Evolutionary conservation across 1,139 yeast species (phyloP), one percentile per base, ranked within the genome.

Genomic region (Protomyces inundatus): DNA sequence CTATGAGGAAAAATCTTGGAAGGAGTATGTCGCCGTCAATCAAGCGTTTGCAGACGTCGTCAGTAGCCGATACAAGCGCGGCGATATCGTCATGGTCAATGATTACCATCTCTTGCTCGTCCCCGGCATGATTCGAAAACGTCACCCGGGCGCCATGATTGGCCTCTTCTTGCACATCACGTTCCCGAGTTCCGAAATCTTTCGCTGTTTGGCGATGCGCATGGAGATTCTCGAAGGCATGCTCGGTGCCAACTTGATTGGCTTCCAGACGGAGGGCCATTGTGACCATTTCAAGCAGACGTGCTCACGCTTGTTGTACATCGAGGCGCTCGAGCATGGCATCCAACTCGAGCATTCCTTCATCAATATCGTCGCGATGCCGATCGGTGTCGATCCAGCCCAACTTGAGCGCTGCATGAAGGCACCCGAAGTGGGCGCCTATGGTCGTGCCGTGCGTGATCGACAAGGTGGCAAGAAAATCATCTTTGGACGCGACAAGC

Each of bases 1-100:
- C 0, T 93, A 91, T 74, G 97, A 91, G 74, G 97, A 90, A 68
- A 95, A 90, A 73, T 88, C 97, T 0, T 93, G 97, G 97, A 84
- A 84, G 50, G 60, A 34, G 10, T 34, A 30, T 33, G 54, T 34
- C 6, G 36, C 54, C n/a, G 54, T 91, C 69, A 93, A 93, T 71
- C 90, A 87, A 73, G 76, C 83, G 61, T 82, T 91, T 70, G 98
- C 98, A 0, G 88, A 90, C 67, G 82, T 82, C 69, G 80, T 91
- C 57, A 83, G 87, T 3, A 81, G 81, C 54, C 77, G 80, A 0
- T 90, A 90, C 74, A 77, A 81, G 66, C 85, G 83, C 12, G 90
- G 86, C 45, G 90, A 87, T 71, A 78, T 83, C 57, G 81, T 93
- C 65, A 93, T 98, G 98, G 80, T 93, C 66, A 96, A 93, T 73